These are phyloP conservation scores for Tulasnella sp. DNA, from an alignment of 768 basidiomycete species.

Conservation along the genomic window DNA sequence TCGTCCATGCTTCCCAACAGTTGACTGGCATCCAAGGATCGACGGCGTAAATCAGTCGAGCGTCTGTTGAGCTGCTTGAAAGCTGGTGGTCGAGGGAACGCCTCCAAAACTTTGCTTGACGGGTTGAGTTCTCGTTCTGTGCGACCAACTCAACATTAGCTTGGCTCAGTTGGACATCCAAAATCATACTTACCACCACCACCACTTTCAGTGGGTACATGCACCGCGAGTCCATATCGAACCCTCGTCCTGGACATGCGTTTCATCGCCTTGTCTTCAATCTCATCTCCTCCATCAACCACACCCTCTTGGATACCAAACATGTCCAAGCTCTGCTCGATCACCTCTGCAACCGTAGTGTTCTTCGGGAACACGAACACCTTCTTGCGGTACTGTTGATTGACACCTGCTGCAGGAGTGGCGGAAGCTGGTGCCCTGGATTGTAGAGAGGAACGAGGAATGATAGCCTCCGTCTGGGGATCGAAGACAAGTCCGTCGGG, in stretches of 20 bases:
- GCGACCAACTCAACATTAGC: constrained; percentile 7
- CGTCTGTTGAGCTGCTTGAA: constrained; percentile 58
- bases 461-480: constrained; percentile 82
- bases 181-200: constrained; percentile 46
- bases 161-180: not conserved
- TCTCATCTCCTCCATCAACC: constrained; percentile 95
- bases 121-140: constrained; percentile 72
- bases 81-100: constrained; percentile 65
- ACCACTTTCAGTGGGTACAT: constrained; percentile 42
- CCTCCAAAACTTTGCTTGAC: constrained; percentile 77
- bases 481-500: constrained; percentile 96
- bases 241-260: constrained; percentile 66
- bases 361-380: constrained; percentile 91
- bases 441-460: constrained; percentile 68
- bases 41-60: constrained; percentile 59
- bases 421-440: constrained; percentile 42
- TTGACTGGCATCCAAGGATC: constrained; percentile 74
- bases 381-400: constrained; percentile 59
- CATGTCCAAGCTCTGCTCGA: constrained; percentile 82
- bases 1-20: constrained; percentile 67
- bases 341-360: constrained; percentile 91
- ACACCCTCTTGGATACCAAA: constrained; percentile 97
- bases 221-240: constrained; percentile 66
- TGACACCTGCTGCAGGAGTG: constrained; percentile 45
- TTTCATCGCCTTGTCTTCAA: constrained; percentile 86